Base-by-base conservation (phyloP, 2,329 filamentous ascomycete species). In the Xylariaceae sp. region DNA sequence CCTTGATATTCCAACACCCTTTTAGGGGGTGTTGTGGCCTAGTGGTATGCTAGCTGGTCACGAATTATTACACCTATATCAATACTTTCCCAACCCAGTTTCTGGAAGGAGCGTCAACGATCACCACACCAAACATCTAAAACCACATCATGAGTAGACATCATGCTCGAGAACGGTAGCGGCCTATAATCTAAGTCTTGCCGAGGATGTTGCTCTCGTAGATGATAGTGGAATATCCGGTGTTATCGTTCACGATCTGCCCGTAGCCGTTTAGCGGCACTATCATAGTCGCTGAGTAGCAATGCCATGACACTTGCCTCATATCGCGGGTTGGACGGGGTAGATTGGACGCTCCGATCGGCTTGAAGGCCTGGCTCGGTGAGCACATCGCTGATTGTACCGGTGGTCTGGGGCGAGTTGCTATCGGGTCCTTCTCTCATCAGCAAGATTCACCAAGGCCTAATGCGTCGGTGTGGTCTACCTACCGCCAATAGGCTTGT, bases 171-270 rank as follows among this genome's bases (percentile, higher is more conserved):
- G 14, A 37, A 37, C 14, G 32, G 16, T 20, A 5, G 20, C 18
- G n/a, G n/a, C n/a, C 23, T 7, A 6, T 18, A 50, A 16, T 20
- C 23, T 52, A 51, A 16, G 54, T 50, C 2, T 21, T 40, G 2
- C 57, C 57, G 6, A 65, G 49, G 26, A 65, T 65, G 40, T 57
- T 62, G 18, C 29, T 50, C 44, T 63, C 61, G 3, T 60, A 62
- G 9, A 63, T 49, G 20, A 52, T 56, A 5, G 53, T 62, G 18
- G 29, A 50, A 21, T 62, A 63, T 10, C 59, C 58, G 3, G 62
- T 63, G 14, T 65, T 61, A 14, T 63, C 54, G 20, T 65, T 65
- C 18, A 63, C 46, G 16, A 65, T 65, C 60, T 62, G 40, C 29
- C 19, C 12, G 7, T 1, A 10, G 12, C 2, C 14, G 4, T 20